Evolutionary conservation across 108 stramenopile species (phyloP).

Genomic region (Cyclotella sp.): DNA sequence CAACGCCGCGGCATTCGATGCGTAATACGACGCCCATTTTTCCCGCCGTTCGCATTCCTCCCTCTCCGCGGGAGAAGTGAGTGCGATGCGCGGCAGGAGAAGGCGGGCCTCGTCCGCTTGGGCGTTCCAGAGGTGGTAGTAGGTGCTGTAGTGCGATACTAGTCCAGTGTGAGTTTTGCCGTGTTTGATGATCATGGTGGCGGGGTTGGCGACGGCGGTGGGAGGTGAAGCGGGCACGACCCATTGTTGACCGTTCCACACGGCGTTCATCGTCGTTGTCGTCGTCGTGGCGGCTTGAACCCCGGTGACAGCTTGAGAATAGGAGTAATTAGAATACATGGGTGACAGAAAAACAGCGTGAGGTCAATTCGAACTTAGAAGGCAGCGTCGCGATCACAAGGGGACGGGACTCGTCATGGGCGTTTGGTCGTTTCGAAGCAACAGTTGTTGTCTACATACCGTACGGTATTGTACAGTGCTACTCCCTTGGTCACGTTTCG

Average conservation of each 20-base stretch:
- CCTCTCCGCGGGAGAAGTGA: conserved; percentile 16
- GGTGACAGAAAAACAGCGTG: background rate
- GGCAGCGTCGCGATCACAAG: no score
- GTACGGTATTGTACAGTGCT: no score
- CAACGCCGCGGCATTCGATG: conserved; percentile 57
- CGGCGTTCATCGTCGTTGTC: background rate
- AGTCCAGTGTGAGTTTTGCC: conserved; percentile 43
- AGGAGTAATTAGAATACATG: conserved; percentile 24
- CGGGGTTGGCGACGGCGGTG: conserved; percentile 1
- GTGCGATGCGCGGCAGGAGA: conserved; percentile 1
- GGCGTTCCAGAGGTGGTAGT: conserved; percentile 68
- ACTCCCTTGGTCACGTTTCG: no score
- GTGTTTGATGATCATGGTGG: conserved; percentile 24
- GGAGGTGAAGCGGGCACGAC: background rate
- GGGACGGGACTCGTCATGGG: no score
- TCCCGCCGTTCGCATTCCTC: conserved; percentile 36
- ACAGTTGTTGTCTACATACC: no score
- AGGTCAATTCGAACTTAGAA: no score
- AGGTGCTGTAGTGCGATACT: conserved; percentile 54
- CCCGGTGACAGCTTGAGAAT: conserved; percentile 8
- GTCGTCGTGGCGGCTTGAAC: background rate
- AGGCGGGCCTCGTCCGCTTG: conserved; percentile 31
- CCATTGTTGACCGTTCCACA: conserved; percentile 22
- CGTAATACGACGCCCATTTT: conserved; percentile 73
- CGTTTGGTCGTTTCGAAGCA: no score